Percentiles rank a stretch among this genome's conserved stretches.
phyloP scores from a whole-genome alignment of 2,329 filamentous ascomycete species.

The Myriosclerotinia curreyana region DNA sequence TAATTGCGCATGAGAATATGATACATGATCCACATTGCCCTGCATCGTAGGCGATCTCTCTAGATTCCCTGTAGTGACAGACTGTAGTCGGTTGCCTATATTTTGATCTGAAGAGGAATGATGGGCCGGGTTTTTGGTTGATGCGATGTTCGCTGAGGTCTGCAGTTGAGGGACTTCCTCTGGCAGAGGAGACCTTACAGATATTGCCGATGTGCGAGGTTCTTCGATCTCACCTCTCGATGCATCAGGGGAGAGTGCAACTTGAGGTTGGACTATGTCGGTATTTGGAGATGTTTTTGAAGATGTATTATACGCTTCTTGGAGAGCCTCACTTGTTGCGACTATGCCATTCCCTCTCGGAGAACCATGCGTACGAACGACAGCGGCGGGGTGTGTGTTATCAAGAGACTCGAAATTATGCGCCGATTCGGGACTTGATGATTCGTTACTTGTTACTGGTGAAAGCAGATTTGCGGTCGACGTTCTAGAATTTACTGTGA shows the following conservation, averaged over 20 bases:
- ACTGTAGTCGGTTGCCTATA: neutral
- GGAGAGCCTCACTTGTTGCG: neutral
- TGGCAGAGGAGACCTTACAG: slow-evolving; percentile 10
- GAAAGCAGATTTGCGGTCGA: slow-evolving; percentile 41
- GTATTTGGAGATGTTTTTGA: slow-evolving; percentile 11
- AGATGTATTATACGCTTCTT: slow-evolving; percentile 11
- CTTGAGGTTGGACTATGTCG: neutral
- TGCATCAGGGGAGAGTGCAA: neutral
- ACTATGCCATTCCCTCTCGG: neutral
- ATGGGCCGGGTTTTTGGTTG: neutral
- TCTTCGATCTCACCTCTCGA: slow-evolving; percentile 13
- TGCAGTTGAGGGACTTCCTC: neutral
- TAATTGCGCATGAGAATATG: slow-evolving; percentile 20
- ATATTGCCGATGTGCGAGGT: slow-evolving; percentile 4
- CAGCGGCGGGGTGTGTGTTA: slow-evolving; percentile 7
- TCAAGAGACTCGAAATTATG: neutral
- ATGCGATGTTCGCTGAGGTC: slow-evolving; percentile 5
- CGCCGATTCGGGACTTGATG: slow-evolving; percentile 43
- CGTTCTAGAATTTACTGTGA: neutral
- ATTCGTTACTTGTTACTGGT: slow-evolving; percentile 61
- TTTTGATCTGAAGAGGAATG: slow-evolving; percentile 1
- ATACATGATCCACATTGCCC: neutral
- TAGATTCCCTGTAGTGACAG: neutral
- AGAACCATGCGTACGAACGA: slow-evolving; percentile 4
- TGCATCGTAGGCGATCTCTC: neutral